phyloP scores from a whole-genome alignment of 768 basidiomycete species.

The Trametes gibbosa region DNA sequence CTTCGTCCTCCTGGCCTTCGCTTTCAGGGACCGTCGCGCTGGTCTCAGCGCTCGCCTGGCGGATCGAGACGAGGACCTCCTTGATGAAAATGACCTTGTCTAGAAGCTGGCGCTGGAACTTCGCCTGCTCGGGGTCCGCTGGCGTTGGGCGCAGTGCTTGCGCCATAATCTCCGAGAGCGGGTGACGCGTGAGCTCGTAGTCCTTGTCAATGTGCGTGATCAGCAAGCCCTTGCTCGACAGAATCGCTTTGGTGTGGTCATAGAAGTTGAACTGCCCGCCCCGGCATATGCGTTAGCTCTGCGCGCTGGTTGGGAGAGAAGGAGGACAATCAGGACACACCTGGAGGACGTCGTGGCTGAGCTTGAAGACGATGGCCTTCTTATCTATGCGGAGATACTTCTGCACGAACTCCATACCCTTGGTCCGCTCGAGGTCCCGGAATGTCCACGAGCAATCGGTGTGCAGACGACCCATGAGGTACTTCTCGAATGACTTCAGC shows the following conservation, averaged over 20 bases:
- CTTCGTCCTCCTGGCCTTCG: not conserved
- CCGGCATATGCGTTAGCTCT: conserved; percentile 4
- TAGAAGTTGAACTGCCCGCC: conserved; percentile 90
- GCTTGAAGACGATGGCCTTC: conserved; percentile 93
- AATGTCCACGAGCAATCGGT: conserved; percentile 84
- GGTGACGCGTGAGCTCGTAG: conserved; percentile 72
- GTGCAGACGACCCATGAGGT: conserved; percentile 89
- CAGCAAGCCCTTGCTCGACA: conserved; percentile 74
- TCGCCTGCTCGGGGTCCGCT: conserved; percentile 52
- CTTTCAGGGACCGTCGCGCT: not conserved
- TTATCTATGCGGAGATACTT: conserved; percentile 91
- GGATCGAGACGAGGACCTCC: conserved; percentile 75
- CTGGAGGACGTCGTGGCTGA: conserved; percentile 96
- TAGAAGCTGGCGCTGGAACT: conserved; percentile 61
- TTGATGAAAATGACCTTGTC: conserved; percentile 86
- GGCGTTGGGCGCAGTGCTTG: conserved; percentile 41
- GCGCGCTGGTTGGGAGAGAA: not conserved
- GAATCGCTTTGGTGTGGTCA: conserved; percentile 93
- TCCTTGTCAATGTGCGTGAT: conserved; percentile 92
- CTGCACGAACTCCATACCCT: conserved; percentile 94
- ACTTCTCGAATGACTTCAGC: conserved; percentile 89
- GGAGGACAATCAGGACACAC: conserved; percentile 38
- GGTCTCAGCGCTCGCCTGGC: conserved; percentile 48
- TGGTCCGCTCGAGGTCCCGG: conserved; percentile 60
- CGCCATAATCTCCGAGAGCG: conserved; percentile 69